Evolutionary conservation across 2,329 filamentous ascomycete genomes (phyloP), one percentile per base, ranked within the genome.

Genomic region (Diaporthe vaccinii): DNA sequence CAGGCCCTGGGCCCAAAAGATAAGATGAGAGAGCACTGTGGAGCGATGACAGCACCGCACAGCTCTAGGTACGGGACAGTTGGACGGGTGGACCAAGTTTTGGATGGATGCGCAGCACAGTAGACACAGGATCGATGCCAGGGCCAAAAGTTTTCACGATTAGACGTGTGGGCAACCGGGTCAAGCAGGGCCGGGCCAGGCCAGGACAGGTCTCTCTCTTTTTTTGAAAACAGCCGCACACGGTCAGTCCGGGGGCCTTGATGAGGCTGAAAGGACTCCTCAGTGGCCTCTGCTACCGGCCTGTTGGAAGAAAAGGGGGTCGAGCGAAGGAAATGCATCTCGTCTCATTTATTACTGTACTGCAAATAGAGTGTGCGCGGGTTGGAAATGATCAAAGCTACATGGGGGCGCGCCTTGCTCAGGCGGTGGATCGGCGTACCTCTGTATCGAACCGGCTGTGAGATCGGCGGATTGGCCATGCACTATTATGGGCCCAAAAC

Each of bases 11-110:
- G 73, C 58, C 51, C 57, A 34, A 59, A 68, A 71, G 72, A 55
- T 70, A 69, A 75, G 74, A 75, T 68, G 59, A 61, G 61, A 68
- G 28, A 61, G 61, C 8, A 51, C 67, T 59, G 72, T 74, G 74
- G 72, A 65, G 72, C 46, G n/a, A 76, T 76, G 74, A 76, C 74
- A 76, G 71, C 74, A 76, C 72, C 65, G 62, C 70, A 73, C 74
- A 76, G 68, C 36, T 55, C 17, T 71, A 70, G 39, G 22, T 17
- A 36, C 28, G 72, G 62, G 51, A 44, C 49, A 46, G 39, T 61
- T 57, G 62, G 61, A 44, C 72, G 53, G 39, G 65, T 51, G 41
- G 59, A 28, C 72, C 53, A 70, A 39, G 36, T 55, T 58, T 69
- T 74, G 39, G 61, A 39, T 44, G 61, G 46, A 67, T 31, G 25